These are phyloP conservation scores for Globisporangium recalcitrans DNA, from an alignment of 352 stramenopile genomes.

Conservation along the genomic window DNA sequence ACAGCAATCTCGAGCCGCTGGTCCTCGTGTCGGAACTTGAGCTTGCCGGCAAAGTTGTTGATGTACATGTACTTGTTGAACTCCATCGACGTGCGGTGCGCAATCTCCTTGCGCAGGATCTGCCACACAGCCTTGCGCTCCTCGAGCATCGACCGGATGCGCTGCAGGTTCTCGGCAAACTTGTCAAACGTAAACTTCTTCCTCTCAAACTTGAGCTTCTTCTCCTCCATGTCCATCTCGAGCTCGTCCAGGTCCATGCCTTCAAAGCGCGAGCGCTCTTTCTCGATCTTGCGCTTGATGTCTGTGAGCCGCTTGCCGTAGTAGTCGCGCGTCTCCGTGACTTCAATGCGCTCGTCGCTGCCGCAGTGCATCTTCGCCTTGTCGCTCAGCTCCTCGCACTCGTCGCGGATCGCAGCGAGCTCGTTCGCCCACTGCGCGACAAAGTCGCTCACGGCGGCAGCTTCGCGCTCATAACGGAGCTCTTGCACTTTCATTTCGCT, in stretches of 20 bases:
- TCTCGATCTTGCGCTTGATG: conserved; percentile 72
- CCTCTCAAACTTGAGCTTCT: conserved; percentile 57
- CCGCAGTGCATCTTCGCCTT: conserved; percentile 58
- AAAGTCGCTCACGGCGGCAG: conserved; percentile 34
- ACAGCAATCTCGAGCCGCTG: conserved; percentile 76
- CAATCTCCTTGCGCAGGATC: conserved; percentile 73
- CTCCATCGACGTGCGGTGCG: conserved; percentile 64
- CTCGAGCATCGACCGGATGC: conserved; percentile 70
- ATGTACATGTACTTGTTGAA: conserved; percentile 85
- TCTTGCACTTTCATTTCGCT: conserved; percentile 69
- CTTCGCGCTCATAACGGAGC: conserved; percentile 57
- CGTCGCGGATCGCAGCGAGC: conserved; percentile 39
- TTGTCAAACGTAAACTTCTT: conserved; percentile 62
- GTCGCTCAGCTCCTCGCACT: conserved; percentile 52
- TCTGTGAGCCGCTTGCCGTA: conserved; percentile 78
- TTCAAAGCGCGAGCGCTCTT: conserved; percentile 69
- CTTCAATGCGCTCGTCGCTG: conserved; percentile 50
- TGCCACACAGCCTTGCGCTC: conserved; percentile 73
- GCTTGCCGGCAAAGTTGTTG: conserved; percentile 82
- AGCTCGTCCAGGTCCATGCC: conserved; percentile 80
- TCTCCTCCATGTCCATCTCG: conserved; percentile 68
- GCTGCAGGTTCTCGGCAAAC: conserved; percentile 56
- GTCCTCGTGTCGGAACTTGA: conserved; percentile 76
- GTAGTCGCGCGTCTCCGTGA: conserved; percentile 62
- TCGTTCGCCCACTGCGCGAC: conserved; percentile 48